Base-by-base conservation (phyloP, 2,329 filamentous ascomycete genomes). In the Ascochyta koolunga region DNA sequence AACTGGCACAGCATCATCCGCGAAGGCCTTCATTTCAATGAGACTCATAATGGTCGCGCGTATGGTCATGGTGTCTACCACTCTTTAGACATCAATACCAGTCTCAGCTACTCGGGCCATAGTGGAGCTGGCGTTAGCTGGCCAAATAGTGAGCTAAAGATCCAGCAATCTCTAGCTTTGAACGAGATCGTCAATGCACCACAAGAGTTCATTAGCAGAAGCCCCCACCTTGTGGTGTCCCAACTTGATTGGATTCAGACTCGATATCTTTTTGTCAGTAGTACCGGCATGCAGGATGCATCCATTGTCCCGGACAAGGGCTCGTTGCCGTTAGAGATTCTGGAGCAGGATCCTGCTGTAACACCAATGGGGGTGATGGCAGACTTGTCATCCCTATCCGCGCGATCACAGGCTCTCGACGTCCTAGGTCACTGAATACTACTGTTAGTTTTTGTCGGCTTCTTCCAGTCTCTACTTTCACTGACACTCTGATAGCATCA, bases 1-100 rank as follows among this genome's bases (percentile, higher is more conserved):
- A 96, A 96, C 65, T 96, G 93, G 93, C 93, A 97, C 73, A 89
- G 88, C 64, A 96, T 97, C 64, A 86, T 96, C 58, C 86, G 92
- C 27, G 85, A 89, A 55, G 92, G 93, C 0, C 78, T 97, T 5
- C 85, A 96, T 69, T 96, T 87, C 75, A 83, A 85, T 4, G 73
- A 83, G 1, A 75, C 78, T 0, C 36, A 70, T 0, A 76, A 93
- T 69, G 93, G 92, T 0, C 85, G 93, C 56, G 79, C 87, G 1
- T 91, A 61, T 65, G 93, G 93, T 0, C 54, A 96, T 67, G 93
- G 93, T 0, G 89, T 96, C 2, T 97, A 97, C 67, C 88, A 96
- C 70, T 88, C 89, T 35, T 77, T 77, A 10, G 59, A 85, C 1
- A 84, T 85, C 41, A n/a, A 38, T 0, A 83, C 79, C 0, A 92